Conservation (phyloP, 768 basidiomycete species). For the Tulasnella sp. region DNA sequence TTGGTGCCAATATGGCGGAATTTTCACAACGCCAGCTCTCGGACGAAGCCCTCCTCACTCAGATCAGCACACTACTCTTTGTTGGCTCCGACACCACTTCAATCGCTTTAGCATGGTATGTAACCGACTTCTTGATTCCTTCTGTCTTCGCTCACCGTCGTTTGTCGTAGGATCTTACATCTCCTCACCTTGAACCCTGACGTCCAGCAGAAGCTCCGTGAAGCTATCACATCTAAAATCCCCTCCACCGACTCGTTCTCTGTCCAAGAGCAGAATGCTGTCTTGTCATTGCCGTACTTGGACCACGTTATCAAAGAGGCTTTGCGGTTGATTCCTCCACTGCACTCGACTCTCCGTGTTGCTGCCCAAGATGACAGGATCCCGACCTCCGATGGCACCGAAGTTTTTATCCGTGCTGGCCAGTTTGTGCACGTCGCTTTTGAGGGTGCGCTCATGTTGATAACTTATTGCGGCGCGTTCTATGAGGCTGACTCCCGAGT, state of each 20-base stretch:
- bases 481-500: not conserved
- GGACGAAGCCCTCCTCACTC: constrained; percentile 77
- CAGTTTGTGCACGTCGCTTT: constrained; percentile 67
- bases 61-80: constrained; percentile 83
- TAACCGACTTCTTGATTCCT: not conserved
- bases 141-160: not conserved
- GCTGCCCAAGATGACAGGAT: constrained; percentile 11
- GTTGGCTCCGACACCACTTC: constrained; percentile 85
- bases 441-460: constrained; percentile 26
- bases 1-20: constrained; percentile 65
- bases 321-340: constrained; percentile 65
- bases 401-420: constrained; percentile 70
- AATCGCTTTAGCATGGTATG: constrained; percentile 63
- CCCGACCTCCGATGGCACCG: constrained; percentile 43
- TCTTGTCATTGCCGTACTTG: constrained; percentile 43
- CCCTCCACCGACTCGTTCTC: constrained; percentile 17
- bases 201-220: constrained; percentile 58
- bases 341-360: constrained; percentile 5
- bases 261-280: not conserved
- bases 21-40: constrained; percentile 47
- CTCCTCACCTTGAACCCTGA: constrained; percentile 56
- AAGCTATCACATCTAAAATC: constrained; percentile 39
- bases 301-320: constrained; percentile 68
- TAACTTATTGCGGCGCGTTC: not conserved
- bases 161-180: constrained; percentile 35